phyloP scores from a whole-genome alignment of 768 basidiomycete species.

The Lactifluus pinguis region DNA sequence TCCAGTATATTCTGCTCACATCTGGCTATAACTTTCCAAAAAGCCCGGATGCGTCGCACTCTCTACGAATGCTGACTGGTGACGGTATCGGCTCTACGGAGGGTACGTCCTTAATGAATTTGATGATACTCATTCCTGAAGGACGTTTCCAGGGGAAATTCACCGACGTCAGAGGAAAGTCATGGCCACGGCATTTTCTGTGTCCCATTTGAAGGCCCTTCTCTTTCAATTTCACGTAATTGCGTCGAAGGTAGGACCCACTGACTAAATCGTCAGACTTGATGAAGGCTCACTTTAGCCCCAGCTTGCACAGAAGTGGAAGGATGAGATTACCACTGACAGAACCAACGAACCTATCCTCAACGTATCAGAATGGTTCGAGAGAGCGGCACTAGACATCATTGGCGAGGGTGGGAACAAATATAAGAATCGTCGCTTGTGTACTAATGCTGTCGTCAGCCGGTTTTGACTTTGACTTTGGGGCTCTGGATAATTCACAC shows the following conservation, averaged over 20 bases:
- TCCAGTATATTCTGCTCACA: slow-evolving; percentile 25
- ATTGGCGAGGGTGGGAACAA: slow-evolving; percentile 23
- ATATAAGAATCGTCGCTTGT: not conserved
- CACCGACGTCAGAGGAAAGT: slow-evolving; percentile 27
- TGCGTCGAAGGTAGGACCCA: slow-evolving; percentile 7
- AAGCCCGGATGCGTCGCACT: slow-evolving; percentile 8
- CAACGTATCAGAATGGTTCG: slow-evolving; percentile 21
- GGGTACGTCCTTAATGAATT: slow-evolving; percentile 10
- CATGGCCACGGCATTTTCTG: slow-evolving; percentile 25
- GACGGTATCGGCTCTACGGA: slow-evolving; percentile 19
- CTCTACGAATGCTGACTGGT: slow-evolving; percentile 21
- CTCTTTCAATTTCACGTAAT: slow-evolving; percentile 22
- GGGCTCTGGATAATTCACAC: slow-evolving; percentile 4
- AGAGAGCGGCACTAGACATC: slow-evolving; percentile 23
- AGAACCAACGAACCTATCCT: slow-evolving; percentile 11
- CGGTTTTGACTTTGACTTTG: slow-evolving; percentile 11
- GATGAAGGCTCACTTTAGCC: not conserved
- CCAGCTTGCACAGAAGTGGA: slow-evolving; percentile 22
- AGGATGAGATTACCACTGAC: slow-evolving; percentile 19
- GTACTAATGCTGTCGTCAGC: not conserved
- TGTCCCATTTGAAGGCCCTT: slow-evolving; percentile 23
- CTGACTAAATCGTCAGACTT: slow-evolving; percentile 6
- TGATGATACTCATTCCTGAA: not conserved
- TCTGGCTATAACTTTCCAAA: slow-evolving; percentile 26
- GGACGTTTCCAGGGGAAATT: slow-evolving; percentile 8